Percentiles rank a stretch among this genome's conserved stretches.
Evolutionary conservation across 2,329 filamentous ascomycete species (phyloP).

Genomic region (Arthrobotrys sinensis): DNA sequence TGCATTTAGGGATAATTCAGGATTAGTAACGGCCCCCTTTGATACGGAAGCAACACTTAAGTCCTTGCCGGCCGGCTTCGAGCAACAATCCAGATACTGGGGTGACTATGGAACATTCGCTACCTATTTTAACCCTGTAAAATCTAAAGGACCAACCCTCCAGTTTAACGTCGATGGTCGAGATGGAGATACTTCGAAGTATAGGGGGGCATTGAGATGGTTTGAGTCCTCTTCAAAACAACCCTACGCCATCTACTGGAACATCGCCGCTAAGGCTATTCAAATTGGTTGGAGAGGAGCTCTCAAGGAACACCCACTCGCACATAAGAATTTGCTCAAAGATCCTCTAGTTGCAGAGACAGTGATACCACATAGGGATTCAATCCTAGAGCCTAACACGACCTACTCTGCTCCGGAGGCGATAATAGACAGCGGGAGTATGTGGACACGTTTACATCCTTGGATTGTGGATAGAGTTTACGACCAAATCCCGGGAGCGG

Average conservation of each 20-base stretch:
- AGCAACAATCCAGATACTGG: not conserved
- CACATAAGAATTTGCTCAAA: not conserved
- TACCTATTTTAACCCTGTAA: not conserved
- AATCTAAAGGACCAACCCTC: not conserved
- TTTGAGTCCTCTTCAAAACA: not conserved
- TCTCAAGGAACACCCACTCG: not conserved
- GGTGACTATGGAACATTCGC: not conserved
- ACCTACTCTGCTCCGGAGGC: not conserved
- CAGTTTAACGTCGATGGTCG: not conserved
- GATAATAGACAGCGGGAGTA: not conserved
- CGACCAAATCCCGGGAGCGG: not conserved
- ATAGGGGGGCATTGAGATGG: not conserved
- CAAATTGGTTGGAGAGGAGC: not conserved
- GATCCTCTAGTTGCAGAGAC: not conserved
- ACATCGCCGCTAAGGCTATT: not conserved
- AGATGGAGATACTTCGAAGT: not conserved
- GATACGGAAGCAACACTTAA: not conserved
- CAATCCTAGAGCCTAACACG: not conserved
- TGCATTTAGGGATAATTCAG: too few species aligned
- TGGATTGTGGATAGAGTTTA: constrained; percentile 2
- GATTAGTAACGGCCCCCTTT: too few species aligned
- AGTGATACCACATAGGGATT: not conserved
- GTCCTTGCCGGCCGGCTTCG: not conserved
- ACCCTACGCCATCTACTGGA: not conserved
- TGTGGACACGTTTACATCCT: constrained; percentile 14